Evolutionary conservation across 2,329 filamentous ascomycete genomes (phyloP), one percentile per base, ranked within the genome.

Genomic region (Colletotrichum magnum): DNA sequence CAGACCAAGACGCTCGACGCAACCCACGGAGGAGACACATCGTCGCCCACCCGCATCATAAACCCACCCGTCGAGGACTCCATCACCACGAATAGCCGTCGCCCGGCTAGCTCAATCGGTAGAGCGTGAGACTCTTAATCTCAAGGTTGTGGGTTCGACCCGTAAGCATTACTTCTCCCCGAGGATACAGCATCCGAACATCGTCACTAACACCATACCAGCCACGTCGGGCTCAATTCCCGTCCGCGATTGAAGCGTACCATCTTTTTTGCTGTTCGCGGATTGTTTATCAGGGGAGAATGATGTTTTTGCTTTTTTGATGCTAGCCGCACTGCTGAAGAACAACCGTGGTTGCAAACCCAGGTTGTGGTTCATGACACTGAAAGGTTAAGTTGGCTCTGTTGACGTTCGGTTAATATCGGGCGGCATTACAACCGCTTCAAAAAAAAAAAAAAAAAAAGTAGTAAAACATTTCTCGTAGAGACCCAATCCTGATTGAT

Each of bases 71-170:
- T 15, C 21, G 32, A 39, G 18, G 6, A 12, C 36, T 18, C 36
- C 32, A 60, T 60, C 47, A 60, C 36, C 1, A 43, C 36, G 24
- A 16, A 43, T 9, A 7, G 48, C 28, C 28, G 21, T n/a, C 21
- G 84, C 84, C 85, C 82, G 84, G 85, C 84, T 90, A 89, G 87
- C 87, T 89, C 87, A 89, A 89, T 89, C 87, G 87, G 87, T 90
- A 91, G 89, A 91, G 88, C 88, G 89, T 90, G 85, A 90, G 89
- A 90, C 89, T 91, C 89, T 88, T 87, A 87, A 64, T 68, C 59
- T 64, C 59, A 68, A 64, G 60, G 59, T 64, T 68, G 60, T 58
- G 60, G 65, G 70, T 73, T 73, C 70, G 71, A 32, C 50, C 51
- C 48, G 58, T 61, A 53, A 61, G 58, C 58, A 32, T 36, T 24